Evolutionary conservation across 2,329 filamentous ascomycete genomes (phyloP), one percentile per base, ranked within the genome.

Genomic region (Sclerotinia glacialis): DNA sequence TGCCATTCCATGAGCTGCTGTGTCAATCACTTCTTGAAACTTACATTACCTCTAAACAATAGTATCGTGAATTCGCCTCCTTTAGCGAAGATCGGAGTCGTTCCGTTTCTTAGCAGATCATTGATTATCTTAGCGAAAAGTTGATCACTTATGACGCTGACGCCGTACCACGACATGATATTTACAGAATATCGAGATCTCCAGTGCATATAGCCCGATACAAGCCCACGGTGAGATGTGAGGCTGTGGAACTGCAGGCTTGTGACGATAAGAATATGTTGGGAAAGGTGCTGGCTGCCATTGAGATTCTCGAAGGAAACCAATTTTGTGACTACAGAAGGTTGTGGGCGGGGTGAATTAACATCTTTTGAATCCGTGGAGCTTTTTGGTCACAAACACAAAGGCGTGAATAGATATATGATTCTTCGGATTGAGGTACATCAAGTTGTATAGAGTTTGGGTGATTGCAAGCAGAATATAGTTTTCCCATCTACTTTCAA

Each of bases 171-270:
- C 56, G 31, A 28, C 56, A 60, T 12, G 28, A 47, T 34, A 18
- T 16, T 23, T 21, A 49, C 21, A 23, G 12, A 49, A 49, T 60
- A 49, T 28, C 42, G 42, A 47, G 56, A 60, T 60, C 56, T 47
- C 4, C 42, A 49, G 21, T 60, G 56, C 56, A 47, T 60, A 47
- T 11, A 18, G 18, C 42, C 18, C 6, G 26, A 23, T 46, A 60
- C 9, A 12, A 47, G 16, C 12, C 6, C 21, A 34, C 21, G 34
- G 6, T 14, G 21, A 16, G 12, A 11, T 59, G 18, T 47, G 12
- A 34, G 21, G 56, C 7, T 9, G 56, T 47, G 42, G 42, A 60
- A 47, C 56, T 23, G 26, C 9, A 37, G 9, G n/a, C 28, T 60
- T 40, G 42, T 37, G 44, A 47, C 37, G 21, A 23, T 31, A 9